Conservation (phyloP, 495 filamentous ascomycete species). For the Penicillium macrosclerotiorum region DNA sequence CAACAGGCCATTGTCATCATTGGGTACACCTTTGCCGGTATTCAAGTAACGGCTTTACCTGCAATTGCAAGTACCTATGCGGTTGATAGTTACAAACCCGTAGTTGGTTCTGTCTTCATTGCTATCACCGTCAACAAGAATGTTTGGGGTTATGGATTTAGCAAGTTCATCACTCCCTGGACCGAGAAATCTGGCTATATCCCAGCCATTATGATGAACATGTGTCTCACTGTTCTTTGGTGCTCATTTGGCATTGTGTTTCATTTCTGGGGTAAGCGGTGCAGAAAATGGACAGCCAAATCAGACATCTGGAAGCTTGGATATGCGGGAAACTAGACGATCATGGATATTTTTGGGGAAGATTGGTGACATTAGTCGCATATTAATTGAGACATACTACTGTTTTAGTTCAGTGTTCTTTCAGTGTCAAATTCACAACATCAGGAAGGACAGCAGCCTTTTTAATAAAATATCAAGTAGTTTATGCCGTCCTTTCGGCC, state of each 20-base stretch:
- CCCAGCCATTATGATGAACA: slow-evolving; percentile 52
- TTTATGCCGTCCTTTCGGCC: no score
- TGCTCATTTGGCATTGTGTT: slow-evolving; percentile 54
- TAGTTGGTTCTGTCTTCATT: slow-evolving; percentile 59
- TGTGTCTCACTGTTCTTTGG: slow-evolving; percentile 51
- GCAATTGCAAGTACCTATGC: slow-evolving; percentile 48
- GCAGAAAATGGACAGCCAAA: slow-evolving; percentile 53
- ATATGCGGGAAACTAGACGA: background rate
- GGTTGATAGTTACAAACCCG: slow-evolving; percentile 63
- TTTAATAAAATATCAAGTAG: no score
- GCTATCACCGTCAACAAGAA: slow-evolving; percentile 63
- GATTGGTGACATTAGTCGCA: background rate
- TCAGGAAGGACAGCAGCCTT: no score
- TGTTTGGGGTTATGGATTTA: slow-evolving; percentile 53
- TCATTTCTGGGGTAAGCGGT: slow-evolving; percentile 56
- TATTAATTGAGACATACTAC: no score
- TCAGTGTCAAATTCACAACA: no score
- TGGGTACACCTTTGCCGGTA: slow-evolving; percentile 53
- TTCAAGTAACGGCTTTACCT: slow-evolving; percentile 58
- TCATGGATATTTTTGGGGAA: background rate
- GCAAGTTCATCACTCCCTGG: slow-evolving; percentile 47
- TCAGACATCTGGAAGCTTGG: slow-evolving; percentile 20
- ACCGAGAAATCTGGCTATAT: slow-evolving; percentile 34
- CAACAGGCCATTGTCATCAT: slow-evolving; percentile 44
- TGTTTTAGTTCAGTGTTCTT: no score